phyloP scores from a whole-genome alignment of 2,329 filamentous ascomycete genomes.

The Monilinia fructigena region DNA sequence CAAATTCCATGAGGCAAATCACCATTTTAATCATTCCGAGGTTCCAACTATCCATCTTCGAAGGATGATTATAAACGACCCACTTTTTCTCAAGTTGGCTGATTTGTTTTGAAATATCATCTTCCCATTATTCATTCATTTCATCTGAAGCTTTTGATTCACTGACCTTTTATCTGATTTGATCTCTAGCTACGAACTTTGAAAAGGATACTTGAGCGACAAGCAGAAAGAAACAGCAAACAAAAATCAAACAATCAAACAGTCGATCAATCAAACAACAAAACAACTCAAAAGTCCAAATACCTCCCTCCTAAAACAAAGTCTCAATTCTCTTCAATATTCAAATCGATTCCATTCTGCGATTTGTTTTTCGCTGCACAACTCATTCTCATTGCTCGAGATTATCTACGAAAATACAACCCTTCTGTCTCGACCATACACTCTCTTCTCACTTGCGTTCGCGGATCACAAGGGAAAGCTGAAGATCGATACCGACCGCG shows the following conservation, averaged over 20 bases:
- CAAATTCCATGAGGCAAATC: neutral
- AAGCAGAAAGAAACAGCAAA: neutral
- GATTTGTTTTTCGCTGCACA: neutral
- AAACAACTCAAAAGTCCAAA: neutral
- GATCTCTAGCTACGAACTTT: neutral
- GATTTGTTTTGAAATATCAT: constrained; percentile 10
- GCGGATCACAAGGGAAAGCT: neutral
- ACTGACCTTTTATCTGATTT: neutral
- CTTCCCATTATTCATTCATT: neutral
- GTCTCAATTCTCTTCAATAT: neutral
- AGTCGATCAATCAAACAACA: neutral
- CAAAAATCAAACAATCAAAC: neutral
- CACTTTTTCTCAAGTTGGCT: neutral
- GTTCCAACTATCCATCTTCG: neutral
- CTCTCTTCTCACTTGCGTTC: neutral
- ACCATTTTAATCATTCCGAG: neutral
- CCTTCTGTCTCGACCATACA: neutral
- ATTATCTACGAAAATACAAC: neutral
- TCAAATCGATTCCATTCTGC: neutral
- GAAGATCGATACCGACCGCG: neutral
- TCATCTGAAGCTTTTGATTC: neutral
- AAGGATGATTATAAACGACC: constrained; percentile 2
- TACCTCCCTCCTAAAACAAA: neutral
- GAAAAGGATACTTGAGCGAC: neutral
- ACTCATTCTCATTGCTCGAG: neutral